Evolutionary conservation across 2,329 filamentous ascomycete genomes (phyloP), one percentile per base, ranked within the genome.

Genomic region (Coniochaeta ligniaria): DNA sequence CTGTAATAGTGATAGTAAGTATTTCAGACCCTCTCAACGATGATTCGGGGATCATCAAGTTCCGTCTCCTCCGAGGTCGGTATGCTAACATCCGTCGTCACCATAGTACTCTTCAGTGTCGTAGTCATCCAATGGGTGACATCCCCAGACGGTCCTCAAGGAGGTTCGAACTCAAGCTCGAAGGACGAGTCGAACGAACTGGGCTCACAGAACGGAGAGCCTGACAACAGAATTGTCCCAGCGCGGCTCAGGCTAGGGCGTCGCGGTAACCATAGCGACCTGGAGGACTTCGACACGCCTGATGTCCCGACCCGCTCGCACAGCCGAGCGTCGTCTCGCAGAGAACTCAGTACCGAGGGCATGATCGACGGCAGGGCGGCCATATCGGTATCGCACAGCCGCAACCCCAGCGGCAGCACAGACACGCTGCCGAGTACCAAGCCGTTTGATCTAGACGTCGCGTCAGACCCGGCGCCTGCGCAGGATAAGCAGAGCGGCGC

Each of bases 41-140:
- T 43, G 6, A 4, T 43, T 7, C 41, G 16, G 20, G 43, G 8
- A 3, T 17, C 7, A n/a, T n/a, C n/a, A n/a, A n/a, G n/a, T n/a
- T n/a, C n/a, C n/a, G 43, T 24, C n/a, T 22, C 7, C 9, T 12
- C 43, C 9, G 20, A 24, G 22, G n/a, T n/a, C 4, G 9, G 4
- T 3, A 58, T 20, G 22, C 57, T 58, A 11, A 43, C 35, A 9
- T 17, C n/a, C n/a, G n/a, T 35, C 31, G 54, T 36, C 6, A 57
- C 22, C 16, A 3, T 35, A 67, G 65, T 68, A n/a, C 66, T 82
- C 69, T 68, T 68, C 64, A 84, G 80, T 16, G 80, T 82, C 22
- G 66, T 84, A 3, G 80, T 87, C n/a, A 78, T 87, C 47, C 84
- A 87, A 64, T 87, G 84, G 84, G 79, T 85, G 47, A 81, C 78